Evolutionary conservation across 2,329 filamentous ascomycete genomes (phyloP), one percentile per base, ranked within the genome.

Genomic region (Microdochium nivale): DNA sequence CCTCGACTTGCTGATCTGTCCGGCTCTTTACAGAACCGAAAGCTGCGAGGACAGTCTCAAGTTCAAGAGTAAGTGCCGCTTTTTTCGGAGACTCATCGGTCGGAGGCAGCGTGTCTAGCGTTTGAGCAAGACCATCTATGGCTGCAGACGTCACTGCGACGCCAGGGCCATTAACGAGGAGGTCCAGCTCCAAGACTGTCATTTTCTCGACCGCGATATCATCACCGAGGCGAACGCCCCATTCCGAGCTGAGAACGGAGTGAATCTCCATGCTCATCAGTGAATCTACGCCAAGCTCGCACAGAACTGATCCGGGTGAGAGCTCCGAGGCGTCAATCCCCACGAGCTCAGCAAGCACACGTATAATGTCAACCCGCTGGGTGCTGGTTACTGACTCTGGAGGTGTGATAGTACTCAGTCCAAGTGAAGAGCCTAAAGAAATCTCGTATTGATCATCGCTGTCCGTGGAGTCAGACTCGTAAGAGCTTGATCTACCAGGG

Each of bases 271-370:
- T 77, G 0, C 65, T 71, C 67, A 75, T 71, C 0, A 78, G 62
- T 0, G 75, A 78, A 58, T 78, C 75, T 30, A 78, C 74, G 1
- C 75, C n/a, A n/a, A n/a, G n/a, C n/a, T n/a, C n/a, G n/a, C n/a
- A n/a, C n/a, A n/a, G n/a, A n/a, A n/a, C n/a, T n/a, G n/a, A n/a
- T n/a, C n/a, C n/a, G n/a, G n/a, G n/a, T n/a, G n/a, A n/a, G n/a
- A n/a, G n/a, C n/a, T n/a, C n/a, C n/a, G n/a, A n/a, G n/a, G n/a
- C n/a, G n/a, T n/a, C n/a, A n/a, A n/a, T n/a, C n/a, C n/a, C n/a
- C n/a, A n/a, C n/a, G n/a, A n/a, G n/a, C n/a, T n/a, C n/a, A n/a
- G n/a, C n/a, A n/a, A n/a, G n/a, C n/a, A n/a, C n/a, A n/a, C n/a
- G n/a, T n/a, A n/a, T n/a, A n/a, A n/a, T n/a, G n/a, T n/a, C n/a